Evolutionary conservation across 1,284 basidiomycete species (phyloP).

Genomic region (Sporisorium graminicola): DNA sequence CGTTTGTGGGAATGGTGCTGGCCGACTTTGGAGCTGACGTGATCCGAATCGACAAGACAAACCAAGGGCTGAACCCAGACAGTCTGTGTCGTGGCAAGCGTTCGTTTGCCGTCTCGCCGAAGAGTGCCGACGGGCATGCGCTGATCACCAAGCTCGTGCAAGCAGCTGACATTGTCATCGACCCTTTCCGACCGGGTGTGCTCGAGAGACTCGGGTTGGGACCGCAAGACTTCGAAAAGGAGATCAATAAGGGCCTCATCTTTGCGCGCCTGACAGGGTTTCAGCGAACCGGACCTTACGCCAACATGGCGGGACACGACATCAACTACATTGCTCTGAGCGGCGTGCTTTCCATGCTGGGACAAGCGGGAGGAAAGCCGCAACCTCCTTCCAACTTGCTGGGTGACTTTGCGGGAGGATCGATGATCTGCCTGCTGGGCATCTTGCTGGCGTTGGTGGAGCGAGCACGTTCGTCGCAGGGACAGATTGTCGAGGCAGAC

Average conservation of each 20-base stretch:
- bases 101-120: conserved; percentile 79
- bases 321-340: conserved; percentile 87
- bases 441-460: conserved; percentile 82
- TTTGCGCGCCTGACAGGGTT: conserved; percentile 70
- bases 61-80: conserved; percentile 60
- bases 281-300: conserved; percentile 63
- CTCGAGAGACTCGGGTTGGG: conserved; percentile 82
- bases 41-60: conserved; percentile 79
- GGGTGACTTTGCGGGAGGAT: conserved; percentile 86
- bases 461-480: conserved; percentile 75
- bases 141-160: conserved; percentile 76
- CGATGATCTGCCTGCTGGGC: conserved; percentile 79
- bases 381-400: conserved; percentile 81
- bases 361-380: conserved; percentile 74
- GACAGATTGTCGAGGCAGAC: conserved; percentile 82
- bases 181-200: conserved; percentile 85
- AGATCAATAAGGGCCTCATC: conserved; percentile 70
- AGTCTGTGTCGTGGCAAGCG: conserved; percentile 79
- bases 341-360: conserved; percentile 76
- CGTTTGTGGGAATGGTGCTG: conserved; percentile 80
- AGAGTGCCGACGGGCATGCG: conserved; percentile 75
- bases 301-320: conserved; percentile 75
- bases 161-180: conserved; percentile 82
- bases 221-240: conserved; percentile 77
- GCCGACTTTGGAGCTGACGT: conserved; percentile 85